Conservation (phyloP, 208 protist genomes). For the Novymonas esmeraldas region DNA sequence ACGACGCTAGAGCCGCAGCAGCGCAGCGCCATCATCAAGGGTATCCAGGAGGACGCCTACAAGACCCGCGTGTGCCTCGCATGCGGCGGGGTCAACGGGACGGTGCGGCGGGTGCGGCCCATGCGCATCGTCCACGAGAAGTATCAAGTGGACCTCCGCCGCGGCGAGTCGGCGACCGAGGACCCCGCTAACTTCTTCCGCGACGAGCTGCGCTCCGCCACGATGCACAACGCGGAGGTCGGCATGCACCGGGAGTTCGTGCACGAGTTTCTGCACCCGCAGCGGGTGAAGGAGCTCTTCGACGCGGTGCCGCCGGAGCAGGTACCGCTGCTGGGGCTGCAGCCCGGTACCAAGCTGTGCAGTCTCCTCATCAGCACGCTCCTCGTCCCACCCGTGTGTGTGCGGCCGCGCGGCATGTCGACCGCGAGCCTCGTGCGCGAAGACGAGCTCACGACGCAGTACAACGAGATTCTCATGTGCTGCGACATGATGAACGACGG, state of each 20-base stretch:
- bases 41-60: slow-evolving; percentile 87
- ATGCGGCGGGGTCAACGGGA: slow-evolving; percentile 95
- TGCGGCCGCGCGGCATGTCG: slow-evolving; percentile 95
- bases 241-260: slow-evolving; percentile 58
- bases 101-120: slow-evolving; percentile 75
- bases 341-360: slow-evolving; percentile 71
- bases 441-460: slow-evolving; percentile 98
- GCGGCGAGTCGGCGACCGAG: slow-evolving; percentile 65
- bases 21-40: slow-evolving; percentile 66
- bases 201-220: slow-evolving; percentile 49
- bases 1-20: slow-evolving; percentile 68
- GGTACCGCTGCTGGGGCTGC: slow-evolving; percentile 94
- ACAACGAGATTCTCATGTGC: slow-evolving; percentile 91
- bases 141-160: slow-evolving; percentile 73
- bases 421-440: slow-evolving; percentile 89
- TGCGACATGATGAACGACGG: slow-evolving; percentile 85
- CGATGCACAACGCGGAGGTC: slow-evolving; percentile 61
- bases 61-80: slow-evolving; percentile 93
- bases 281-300: slow-evolving; percentile 93
- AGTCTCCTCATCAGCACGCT: slow-evolving; percentile 95
- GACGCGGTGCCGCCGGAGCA: slow-evolving; percentile 92
- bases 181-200: slow-evolving; percentile 40
- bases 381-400: slow-evolving; percentile 96
- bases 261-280: slow-evolving; percentile 95
- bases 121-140: slow-evolving; percentile 87